Percentiles rank a stretch among this genome's conserved stretches.
phyloP scores from a whole-genome alignment of 2,329 filamentous ascomycete species.

The Talaromyces piceae region DNA sequence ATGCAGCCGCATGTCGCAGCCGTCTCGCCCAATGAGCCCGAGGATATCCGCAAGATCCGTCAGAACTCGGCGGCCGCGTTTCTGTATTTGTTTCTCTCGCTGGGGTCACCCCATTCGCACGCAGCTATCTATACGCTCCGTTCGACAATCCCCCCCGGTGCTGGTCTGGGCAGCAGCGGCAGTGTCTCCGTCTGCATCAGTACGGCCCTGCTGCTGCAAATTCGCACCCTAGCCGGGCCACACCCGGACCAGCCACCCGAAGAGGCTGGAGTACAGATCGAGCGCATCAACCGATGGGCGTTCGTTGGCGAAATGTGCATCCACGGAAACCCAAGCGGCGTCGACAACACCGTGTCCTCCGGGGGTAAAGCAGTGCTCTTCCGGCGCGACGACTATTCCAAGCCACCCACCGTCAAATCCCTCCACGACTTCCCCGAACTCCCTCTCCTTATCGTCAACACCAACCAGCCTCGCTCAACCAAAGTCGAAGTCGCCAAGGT shows the following conservation, averaged over 20 bases:
- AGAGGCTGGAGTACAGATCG: conserved; percentile 82
- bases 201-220: conserved; percentile 75
- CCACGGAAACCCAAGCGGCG: conserved; percentile 90
- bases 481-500: conserved; percentile 83
- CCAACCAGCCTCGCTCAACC: conserved; percentile 79
- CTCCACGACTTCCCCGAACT: conserved; percentile 87
- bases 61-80: conserved; percentile 75
- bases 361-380: conserved; percentile 94
- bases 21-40: conserved; percentile 60
- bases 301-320: conserved; percentile 97
- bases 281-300: conserved; percentile 95
- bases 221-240: conserved; percentile 79
- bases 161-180: conserved; percentile 87
- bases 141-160: conserved; percentile 87
- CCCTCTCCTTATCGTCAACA: conserved; percentile 83
- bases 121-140: conserved; percentile 84
- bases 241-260: conserved; percentile 83
- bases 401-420: conserved; percentile 67
- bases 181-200: conserved; percentile 86
- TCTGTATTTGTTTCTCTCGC: conserved; percentile 84
- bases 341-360: conserved; percentile 92
- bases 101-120: conserved; percentile 70
- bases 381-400: conserved; percentile 67
- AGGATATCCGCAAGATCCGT: conserved; percentile 75
- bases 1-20: conserved; percentile 69